Evolutionary conservation across 306 rosid species (phyloP).

Genomic region (Vigna unguiculata): DNA sequence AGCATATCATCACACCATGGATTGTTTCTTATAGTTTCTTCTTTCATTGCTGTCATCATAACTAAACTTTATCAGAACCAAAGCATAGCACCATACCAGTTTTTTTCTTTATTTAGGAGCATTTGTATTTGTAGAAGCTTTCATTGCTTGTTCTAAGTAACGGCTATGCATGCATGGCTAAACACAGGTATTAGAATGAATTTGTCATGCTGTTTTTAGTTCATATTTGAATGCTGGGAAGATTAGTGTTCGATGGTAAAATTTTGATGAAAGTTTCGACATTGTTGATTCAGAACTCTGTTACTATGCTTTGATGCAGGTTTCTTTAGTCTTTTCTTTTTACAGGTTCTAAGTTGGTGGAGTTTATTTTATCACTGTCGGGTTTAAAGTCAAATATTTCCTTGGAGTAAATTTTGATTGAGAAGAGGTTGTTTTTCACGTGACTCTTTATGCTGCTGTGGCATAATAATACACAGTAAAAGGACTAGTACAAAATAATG

Average conservation of each 20-base stretch:
- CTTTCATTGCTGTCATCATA: too few relatives aligned
- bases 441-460: background rate
- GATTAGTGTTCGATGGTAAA: background rate
- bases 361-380: background rate
- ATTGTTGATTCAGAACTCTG: background rate
- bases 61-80: too few relatives aligned
- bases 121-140: too few relatives aligned
- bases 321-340: background rate
- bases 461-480: background rate
- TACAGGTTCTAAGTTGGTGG: background rate
- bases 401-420: conserved; percentile 11
- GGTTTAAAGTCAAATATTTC: conserved; percentile 33
- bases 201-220: background rate
- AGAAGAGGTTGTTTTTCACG: background rate
- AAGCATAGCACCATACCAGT: too few relatives aligned
- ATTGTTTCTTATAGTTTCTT: background rate
- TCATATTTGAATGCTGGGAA: too few relatives aligned
- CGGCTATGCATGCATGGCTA: background rate
- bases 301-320: conserved; percentile 2
- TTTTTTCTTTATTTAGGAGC: too few relatives aligned
- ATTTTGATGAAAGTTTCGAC: background rate
- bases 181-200: background rate
- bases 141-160: background rate
- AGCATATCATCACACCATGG: too few relatives aligned
- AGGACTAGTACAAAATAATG: background rate